Percentiles rank a stretch among this genome's conserved stretches.
Conservation (phyloP, 441 rosid species). For the Gossypium aridum region DNA sequence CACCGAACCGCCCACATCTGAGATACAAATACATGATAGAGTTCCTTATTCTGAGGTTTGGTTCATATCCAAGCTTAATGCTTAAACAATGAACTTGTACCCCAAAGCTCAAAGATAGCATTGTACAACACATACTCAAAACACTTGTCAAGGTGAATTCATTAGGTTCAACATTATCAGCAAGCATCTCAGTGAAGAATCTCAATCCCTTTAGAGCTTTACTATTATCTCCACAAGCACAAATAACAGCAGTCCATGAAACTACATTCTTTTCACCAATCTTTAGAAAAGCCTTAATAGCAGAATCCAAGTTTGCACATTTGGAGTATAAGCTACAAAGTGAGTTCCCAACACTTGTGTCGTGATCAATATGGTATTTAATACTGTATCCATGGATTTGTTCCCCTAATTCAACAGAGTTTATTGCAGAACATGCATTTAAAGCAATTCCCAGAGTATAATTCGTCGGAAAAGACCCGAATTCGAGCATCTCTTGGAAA, state of each 20-base stretch:
- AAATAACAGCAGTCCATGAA: slow-evolving; percentile 47
- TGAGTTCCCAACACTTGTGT: slow-evolving; percentile 48
- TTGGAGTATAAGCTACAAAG: slow-evolving; percentile 48
- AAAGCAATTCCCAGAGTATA: slow-evolving; percentile 36
- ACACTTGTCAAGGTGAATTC: slow-evolving; percentile 39
- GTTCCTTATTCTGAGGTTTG: slow-evolving; percentile 28
- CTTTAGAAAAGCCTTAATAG: slow-evolving; percentile 29
- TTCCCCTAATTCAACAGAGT: slow-evolving; percentile 32
- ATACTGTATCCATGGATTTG: slow-evolving; percentile 47
- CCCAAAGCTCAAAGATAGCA: slow-evolving; percentile 28
- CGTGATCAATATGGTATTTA: slow-evolving; percentile 37
- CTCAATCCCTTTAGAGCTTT: slow-evolving; percentile 30
- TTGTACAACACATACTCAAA: slow-evolving; percentile 37
- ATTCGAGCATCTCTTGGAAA: slow-evolving; percentile 36
- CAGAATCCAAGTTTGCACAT: slow-evolving; percentile 30
- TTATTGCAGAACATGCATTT: slow-evolving; percentile 40
- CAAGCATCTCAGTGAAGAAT: slow-evolving; percentile 40
- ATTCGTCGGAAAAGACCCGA: slow-evolving; percentile 39
- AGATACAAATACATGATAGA: slow-evolving; percentile 48
- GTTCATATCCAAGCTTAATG: slow-evolving; percentile 33
- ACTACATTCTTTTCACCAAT: slow-evolving; percentile 38
- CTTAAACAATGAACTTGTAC: slow-evolving; percentile 38
- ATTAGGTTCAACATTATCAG: slow-evolving; percentile 35
- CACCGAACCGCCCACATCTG: slow-evolving; percentile 32
- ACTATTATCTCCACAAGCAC: slow-evolving; percentile 44